Conservation (phyloP, 1,284 basidiomycete genomes). For the Trametes versicolor region DNA sequence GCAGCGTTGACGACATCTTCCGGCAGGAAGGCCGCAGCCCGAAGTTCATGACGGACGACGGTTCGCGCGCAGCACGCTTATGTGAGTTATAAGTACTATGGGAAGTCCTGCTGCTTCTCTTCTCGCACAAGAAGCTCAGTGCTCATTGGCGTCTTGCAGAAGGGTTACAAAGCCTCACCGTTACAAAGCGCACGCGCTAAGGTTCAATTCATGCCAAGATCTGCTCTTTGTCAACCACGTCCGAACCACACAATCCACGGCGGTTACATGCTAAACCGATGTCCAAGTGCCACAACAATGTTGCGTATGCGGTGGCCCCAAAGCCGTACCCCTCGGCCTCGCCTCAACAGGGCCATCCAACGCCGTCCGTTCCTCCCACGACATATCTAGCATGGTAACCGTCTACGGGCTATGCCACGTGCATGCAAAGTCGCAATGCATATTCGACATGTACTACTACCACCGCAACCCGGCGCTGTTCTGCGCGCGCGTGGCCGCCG, state of each 20-base stretch:
- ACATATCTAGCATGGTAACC: slow-evolving; percentile 5
- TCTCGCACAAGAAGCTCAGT: neutral
- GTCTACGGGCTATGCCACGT: neutral
- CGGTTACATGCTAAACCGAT: no score
- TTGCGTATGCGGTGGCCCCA: neutral
- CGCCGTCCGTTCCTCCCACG: neutral
- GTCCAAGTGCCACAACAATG: neutral
- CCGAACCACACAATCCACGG: no score
- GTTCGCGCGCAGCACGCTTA: neutral
- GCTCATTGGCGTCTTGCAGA: neutral
- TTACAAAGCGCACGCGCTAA: no score
- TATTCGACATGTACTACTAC: neutral
- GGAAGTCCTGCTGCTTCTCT: neutral
- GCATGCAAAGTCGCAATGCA: neutral
- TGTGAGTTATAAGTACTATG: neutral
- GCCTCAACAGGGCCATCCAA: neutral
- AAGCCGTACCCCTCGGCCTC: neutral
- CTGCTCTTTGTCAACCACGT: no score
- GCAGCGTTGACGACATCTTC: neutral
- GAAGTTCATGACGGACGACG: neutral
- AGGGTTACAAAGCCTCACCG: no score
- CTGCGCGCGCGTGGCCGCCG: neutral
- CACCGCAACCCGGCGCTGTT: neutral
- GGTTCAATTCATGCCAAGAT: no score
- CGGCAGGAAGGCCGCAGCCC: neutral